These are phyloP conservation scores for Eucalyptus pumila DNA, from an alignment of 345 rosid species.

Conservation along the genomic window DNA sequence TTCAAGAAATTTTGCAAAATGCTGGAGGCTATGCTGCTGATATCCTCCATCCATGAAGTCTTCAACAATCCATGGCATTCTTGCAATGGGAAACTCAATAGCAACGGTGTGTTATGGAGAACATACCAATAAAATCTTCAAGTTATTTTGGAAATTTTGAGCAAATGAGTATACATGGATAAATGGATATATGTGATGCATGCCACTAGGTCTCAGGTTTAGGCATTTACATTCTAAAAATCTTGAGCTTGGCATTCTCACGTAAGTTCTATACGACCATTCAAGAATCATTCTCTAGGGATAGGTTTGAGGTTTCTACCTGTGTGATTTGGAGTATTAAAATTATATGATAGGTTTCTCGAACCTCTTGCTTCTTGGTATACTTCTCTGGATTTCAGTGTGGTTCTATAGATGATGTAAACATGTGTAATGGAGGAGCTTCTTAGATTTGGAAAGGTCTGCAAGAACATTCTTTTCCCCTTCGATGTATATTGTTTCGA, in stretches of 20 bases:
- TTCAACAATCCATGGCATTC: not conserved
- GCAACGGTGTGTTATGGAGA: rapidly evolving
- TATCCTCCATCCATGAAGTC: not conserved
- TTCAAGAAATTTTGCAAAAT: not conserved
- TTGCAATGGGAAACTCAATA: not conserved
- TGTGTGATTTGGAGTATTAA: not conserved
- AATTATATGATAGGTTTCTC: not conserved
- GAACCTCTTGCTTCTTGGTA: not conserved
- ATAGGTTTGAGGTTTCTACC: not conserved
- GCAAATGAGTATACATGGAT: not conserved
- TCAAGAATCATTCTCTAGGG: not conserved
- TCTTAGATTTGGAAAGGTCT: not conserved
- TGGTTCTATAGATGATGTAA: not conserved
- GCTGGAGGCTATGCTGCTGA: not conserved
- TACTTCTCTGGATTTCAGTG: not conserved
- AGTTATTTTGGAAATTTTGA: not conserved
- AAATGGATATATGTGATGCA: not conserved
- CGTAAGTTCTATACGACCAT: not conserved
- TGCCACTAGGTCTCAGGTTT: not conserved
- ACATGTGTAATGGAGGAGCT: not conserved
- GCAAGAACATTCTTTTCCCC: not conserved
- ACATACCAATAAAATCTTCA: not conserved
- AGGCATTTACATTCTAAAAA: not conserved
- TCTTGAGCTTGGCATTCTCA: not conserved
- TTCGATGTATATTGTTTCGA: not conserved